Evolutionary conservation across 345 rosid species (phyloP).

Genomic region (Gossypium stocksii): DNA sequence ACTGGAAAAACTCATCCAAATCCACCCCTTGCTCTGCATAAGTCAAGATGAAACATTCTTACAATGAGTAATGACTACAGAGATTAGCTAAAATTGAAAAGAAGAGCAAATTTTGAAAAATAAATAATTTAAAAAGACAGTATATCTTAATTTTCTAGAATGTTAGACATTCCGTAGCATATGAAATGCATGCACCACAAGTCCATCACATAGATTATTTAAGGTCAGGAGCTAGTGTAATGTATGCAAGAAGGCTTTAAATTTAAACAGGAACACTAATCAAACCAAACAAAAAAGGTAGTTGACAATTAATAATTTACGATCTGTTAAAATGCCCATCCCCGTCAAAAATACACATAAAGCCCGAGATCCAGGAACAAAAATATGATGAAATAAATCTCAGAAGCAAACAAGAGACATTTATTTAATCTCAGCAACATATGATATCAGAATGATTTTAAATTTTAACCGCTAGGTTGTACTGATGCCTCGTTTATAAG

Average conservation of each 20-base stretch:
- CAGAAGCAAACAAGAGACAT: neutral
- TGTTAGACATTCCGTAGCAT: neutral
- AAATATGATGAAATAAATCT: neutral
- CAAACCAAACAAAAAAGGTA: neutral
- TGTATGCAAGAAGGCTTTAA: neutral
- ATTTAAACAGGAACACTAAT: neutral
- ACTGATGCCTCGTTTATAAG: no score
- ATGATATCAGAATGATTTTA: no score
- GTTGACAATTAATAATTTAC: neutral
- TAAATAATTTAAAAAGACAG: neutral
- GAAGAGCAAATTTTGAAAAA: neutral
- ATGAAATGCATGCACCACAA: neutral
- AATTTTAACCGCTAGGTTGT: neutral
- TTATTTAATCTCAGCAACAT: neutral
- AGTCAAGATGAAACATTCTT: slow-evolving; percentile 19
- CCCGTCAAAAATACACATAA: neutral
- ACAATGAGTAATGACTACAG: neutral
- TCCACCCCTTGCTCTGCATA: slow-evolving; percentile 82
- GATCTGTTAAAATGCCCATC: neutral
- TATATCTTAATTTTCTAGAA: neutral
- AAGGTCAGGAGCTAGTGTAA: neutral
- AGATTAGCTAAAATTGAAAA: neutral
- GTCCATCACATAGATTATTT: neutral
- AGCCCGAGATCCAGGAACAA: neutral
- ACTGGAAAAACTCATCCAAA: slow-evolving; percentile 84